Conservation (phyloP, 805 yeast genomes). For the Saccharomyces paradoxus region DNA sequence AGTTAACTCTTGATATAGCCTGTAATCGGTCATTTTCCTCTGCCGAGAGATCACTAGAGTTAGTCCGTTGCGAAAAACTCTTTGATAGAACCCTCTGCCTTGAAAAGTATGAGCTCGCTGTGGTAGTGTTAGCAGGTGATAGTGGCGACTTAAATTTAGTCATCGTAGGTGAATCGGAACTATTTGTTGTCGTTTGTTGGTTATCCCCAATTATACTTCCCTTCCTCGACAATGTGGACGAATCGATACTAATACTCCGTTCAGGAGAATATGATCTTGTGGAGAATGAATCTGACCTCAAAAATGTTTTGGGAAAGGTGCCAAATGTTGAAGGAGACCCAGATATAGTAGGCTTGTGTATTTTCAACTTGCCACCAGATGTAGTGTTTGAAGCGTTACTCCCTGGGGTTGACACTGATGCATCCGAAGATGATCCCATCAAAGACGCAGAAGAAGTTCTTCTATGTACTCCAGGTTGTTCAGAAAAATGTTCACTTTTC, state of each 20-base stretch:
- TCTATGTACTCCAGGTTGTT: slow-evolving; percentile 25
- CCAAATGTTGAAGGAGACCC: slow-evolving; percentile 17
- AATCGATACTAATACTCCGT: slow-evolving; percentile 15
- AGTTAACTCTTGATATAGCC: slow-evolving; percentile 24
- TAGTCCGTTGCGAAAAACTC: slow-evolving; percentile 16
- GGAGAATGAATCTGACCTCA: slow-evolving; percentile 21
- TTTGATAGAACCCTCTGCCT: slow-evolving; percentile 42
- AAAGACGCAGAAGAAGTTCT: slow-evolving; percentile 29
- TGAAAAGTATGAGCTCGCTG: slow-evolving; percentile 9
- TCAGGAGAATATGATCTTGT: slow-evolving; percentile 25
- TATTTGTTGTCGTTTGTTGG: slow-evolving; percentile 10
- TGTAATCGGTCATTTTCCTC: slow-evolving; percentile 22
- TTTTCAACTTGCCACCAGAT: slow-evolving; percentile 7
- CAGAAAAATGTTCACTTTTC: slow-evolving; percentile 64
- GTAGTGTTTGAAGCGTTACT: slow-evolving; percentile 1
- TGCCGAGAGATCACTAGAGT: slow-evolving; percentile 14
- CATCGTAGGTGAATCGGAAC: slow-evolving; percentile 16
- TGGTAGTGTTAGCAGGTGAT: slow-evolving; percentile 16
- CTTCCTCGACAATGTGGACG: slow-evolving; percentile 13
- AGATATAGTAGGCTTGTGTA: slow-evolving; percentile 9
- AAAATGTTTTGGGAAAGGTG: slow-evolving; percentile 6
- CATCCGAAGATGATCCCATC: slow-evolving; percentile 32
- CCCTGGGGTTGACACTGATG: slow-evolving; percentile 5
- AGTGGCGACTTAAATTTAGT: slow-evolving; percentile 24
- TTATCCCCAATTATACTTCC: slow-evolving; percentile 12